Percentiles rank a stretch among this genome's conserved stretches.
Evolutionary conservation across 805 yeast species (phyloP).

Genomic region (Starmerella khaoyaiensis): DNA sequence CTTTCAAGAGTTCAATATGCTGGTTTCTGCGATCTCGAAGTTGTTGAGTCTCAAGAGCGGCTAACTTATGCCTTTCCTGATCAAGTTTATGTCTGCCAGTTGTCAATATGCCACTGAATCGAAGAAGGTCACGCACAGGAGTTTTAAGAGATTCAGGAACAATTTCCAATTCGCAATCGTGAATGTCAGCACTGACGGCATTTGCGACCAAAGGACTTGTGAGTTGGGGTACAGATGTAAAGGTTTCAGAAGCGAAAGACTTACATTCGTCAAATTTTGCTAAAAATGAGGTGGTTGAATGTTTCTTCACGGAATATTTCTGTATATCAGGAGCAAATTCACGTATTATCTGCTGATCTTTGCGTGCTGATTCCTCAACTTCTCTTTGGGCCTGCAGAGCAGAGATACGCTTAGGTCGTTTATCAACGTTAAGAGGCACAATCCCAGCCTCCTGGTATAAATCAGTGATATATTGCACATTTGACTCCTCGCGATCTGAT

Average conservation of each 20-base stretch:
- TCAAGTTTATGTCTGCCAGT: constrained; percentile 11
- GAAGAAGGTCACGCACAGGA: constrained; percentile 15
- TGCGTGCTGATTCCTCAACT: constrained; percentile 10
- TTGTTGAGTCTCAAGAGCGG: constrained; percentile 13
- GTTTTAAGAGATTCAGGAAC: constrained; percentile 18
- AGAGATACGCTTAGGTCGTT: no score
- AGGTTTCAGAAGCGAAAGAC: background rate
- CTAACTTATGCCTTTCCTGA: constrained; percentile 7
- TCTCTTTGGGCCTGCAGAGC: constrained; percentile 10
- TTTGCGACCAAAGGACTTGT: background rate
- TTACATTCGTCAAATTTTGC: constrained; percentile 9
- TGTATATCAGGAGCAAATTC: constrained; percentile 11
- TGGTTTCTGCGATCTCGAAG: constrained; percentile 4
- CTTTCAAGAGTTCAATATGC: constrained; percentile 7
- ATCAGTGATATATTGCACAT: no score
- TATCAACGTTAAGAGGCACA: no score
- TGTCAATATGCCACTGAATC: constrained; percentile 6
- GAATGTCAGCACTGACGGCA: constrained; percentile 6
- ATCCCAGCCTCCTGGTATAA: no score
- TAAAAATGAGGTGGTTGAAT: constrained; percentile 14
- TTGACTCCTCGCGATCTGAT: no score
- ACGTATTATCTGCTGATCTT: constrained; percentile 15
- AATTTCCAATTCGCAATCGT: constrained; percentile 20
- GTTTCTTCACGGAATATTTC: constrained; percentile 7
- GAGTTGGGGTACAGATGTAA: background rate